Evolutionary conservation across 2,329 filamentous ascomycete species (phyloP).

Genomic region (Gyromitra esculenta): DNA sequence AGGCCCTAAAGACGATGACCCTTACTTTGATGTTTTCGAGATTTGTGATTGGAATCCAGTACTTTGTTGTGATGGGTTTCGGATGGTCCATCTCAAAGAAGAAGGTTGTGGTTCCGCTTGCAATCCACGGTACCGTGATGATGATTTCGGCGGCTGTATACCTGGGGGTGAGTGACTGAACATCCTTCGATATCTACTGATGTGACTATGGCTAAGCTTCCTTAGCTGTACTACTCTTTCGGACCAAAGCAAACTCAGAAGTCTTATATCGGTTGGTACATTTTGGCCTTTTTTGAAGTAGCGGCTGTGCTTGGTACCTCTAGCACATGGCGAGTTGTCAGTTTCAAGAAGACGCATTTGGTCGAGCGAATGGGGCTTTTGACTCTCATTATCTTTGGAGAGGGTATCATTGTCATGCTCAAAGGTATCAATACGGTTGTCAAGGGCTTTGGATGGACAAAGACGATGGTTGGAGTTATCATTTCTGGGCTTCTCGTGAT

Average conservation of each 20-base stretch:
- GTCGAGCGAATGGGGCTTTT: slow-evolving; percentile 72
- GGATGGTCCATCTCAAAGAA: slow-evolving; percentile 43
- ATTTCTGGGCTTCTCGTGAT: slow-evolving; percentile 56
- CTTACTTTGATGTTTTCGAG: slow-evolving; percentile 65
- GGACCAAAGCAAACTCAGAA: slow-evolving; percentile 27
- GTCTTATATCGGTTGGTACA: slow-evolving; percentile 61
- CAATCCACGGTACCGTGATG: slow-evolving; percentile 47
- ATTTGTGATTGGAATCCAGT: slow-evolving; percentile 67
- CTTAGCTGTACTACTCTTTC: slow-evolving; percentile 54
- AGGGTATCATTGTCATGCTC: slow-evolving; percentile 71
- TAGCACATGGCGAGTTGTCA: slow-evolving; percentile 67
- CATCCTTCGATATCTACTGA: neutral
- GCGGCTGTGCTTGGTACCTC: slow-evolving; percentile 66
- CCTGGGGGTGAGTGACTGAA: slow-evolving; percentile 33
- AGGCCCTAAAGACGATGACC: slow-evolving; percentile 54
- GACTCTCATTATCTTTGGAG: slow-evolving; percentile 73
- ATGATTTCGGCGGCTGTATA: slow-evolving; percentile 42
- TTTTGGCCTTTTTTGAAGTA: slow-evolving; percentile 67
- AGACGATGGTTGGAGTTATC: slow-evolving; percentile 54
- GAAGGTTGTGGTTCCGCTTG: slow-evolving; percentile 39
- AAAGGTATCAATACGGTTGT: slow-evolving; percentile 67
- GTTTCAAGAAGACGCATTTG: slow-evolving; percentile 71
- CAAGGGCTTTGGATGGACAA: slow-evolving; percentile 57
- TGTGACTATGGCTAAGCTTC: neutral
- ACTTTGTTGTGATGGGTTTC: slow-evolving; percentile 61